Evolutionary conservation across 306 rosid genomes (phyloP).

Genomic region (Prinsepia uniflora): DNA sequence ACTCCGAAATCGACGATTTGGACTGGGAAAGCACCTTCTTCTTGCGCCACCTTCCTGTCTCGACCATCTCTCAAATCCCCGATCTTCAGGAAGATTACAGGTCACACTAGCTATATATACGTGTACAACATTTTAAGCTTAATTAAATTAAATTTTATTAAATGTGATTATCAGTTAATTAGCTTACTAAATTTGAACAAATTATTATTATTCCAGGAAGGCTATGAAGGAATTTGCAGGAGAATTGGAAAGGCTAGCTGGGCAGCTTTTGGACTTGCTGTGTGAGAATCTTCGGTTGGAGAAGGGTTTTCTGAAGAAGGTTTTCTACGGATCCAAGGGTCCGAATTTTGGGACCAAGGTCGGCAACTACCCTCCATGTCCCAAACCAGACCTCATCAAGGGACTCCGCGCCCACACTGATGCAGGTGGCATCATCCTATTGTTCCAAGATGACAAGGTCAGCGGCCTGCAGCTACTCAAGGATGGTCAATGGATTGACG

Average conservation of each 20-base stretch:
- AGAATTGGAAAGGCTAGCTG: conserved; percentile 74
- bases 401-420: conserved; percentile 97
- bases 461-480: conserved; percentile 96
- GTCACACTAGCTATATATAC: conserved; percentile 19
- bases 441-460: conserved; percentile 94
- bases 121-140: too few relatives aligned
- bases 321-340: conserved; percentile 73
- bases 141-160: too few relatives aligned
- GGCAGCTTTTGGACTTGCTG: conserved; percentile 64
- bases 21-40: conserved; percentile 99
- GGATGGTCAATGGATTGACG: conserved; percentile 80
- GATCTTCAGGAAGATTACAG: conserved; percentile 67
- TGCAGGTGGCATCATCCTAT: conserved; percentile 92
- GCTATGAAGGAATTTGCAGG: conserved; percentile 68
- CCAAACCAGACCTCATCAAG: conserved; percentile 84
- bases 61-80: conserved; percentile 64
- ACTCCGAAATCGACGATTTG: conserved; percentile 55
- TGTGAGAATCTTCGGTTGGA: conserved; percentile 93
- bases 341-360: conserved; percentile 93
- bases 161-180: too few relatives aligned
- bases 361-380: conserved; percentile 93
- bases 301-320: conserved; percentile 75
- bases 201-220: conserved; percentile 34
- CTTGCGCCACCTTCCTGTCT: conserved; percentile 76
- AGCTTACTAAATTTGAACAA: not conserved